Base-by-base conservation (phyloP, 2,329 filamentous ascomycete genomes). In the Penicillium sp. region DNA sequence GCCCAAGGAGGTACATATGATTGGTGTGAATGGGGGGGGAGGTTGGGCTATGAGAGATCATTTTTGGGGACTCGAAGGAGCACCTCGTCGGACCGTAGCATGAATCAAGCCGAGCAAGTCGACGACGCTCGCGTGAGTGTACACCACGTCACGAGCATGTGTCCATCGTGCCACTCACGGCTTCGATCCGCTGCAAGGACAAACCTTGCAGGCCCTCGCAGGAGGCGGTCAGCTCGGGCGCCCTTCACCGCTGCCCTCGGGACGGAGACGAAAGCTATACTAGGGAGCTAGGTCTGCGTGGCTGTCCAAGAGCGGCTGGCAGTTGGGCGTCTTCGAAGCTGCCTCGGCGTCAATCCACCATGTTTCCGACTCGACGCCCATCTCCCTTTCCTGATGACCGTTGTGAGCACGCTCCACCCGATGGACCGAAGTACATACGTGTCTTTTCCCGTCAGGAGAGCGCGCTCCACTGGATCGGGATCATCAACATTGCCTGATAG, bases 191-290 rank as follows among this genome's bases (percentile, higher is more conserved):
- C 51, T 57, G 53, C 55, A 59, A 56, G 56, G 54, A 48, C 39
- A 40, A 45, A 53, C 54, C 53, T 58, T 59, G 44, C 47, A 44
- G 44, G 11, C 41, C 47, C 53, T 51, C 44, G 43, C 50, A 57
- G 53, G 49, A 51, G 45, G 57, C 58, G 58, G 58, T 61, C 56
- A 59, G 50, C 39, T 32, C 40, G 20, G 41, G 43, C 19, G 18
- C 33, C 40, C 43, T 48, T 48, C 48, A 49, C 52, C 54, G 49
- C 50, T 51, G 47, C 40, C 47, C 41, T 41, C 41, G 43, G 42
- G 45, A 42, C 5, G 11, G 25, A 43, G 17, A 33, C 26, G 39
- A 47, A n/a, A n/a, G 43, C 30, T 9, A 27, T 18, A 30, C n/a
- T 29, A 37, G 39, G 23, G 16, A n/a, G n/a, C n/a, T n/a, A n/a